Evolutionary conservation across 2,329 filamentous ascomycete species (phyloP).

Genomic region (Colletotrichum spaethianum): DNA sequence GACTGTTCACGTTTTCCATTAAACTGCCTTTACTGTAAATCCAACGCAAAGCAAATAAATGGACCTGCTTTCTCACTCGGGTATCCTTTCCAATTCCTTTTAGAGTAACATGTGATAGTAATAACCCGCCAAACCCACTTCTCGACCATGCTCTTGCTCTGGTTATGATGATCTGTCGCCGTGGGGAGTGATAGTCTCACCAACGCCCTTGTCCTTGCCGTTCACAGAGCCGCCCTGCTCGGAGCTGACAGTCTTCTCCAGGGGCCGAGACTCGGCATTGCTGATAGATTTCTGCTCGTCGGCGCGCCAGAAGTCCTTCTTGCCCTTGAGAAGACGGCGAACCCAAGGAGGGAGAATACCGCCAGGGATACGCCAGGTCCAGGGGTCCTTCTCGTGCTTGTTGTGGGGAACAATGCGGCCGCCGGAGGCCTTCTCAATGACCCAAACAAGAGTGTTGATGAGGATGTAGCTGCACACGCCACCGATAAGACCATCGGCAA

Average conservation of each 20-base stretch:
- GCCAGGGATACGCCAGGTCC: slow-evolving; percentile 83
- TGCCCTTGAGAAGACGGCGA: slow-evolving; percentile 72
- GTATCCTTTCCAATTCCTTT: slow-evolving; percentile 2
- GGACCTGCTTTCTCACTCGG: background rate
- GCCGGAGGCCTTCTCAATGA: slow-evolving; percentile 75
- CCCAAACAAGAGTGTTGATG: slow-evolving; percentile 80
- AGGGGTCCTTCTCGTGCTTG: slow-evolving; percentile 82
- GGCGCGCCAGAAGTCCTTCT: slow-evolving; percentile 80
- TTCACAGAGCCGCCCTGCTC: slow-evolving; percentile 37
- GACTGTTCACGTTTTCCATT: slow-evolving; percentile 1
- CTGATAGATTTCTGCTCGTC: slow-evolving; percentile 47
- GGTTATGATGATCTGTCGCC: slow-evolving; percentile 17
- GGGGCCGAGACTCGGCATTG: slow-evolving; percentile 33
- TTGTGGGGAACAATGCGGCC: slow-evolving; percentile 82
- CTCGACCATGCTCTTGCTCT: background rate
- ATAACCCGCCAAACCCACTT: background rate
- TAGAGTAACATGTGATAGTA: background rate
- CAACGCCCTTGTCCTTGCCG: slow-evolving; percentile 36
- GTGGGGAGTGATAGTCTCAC: slow-evolving; percentile 35
- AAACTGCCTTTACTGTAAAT: slow-evolving; percentile 13
- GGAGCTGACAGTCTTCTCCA: slow-evolving; percentile 44
- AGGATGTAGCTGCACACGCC: slow-evolving; percentile 83
- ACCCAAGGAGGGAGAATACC: slow-evolving; percentile 84
- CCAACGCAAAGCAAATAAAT: slow-evolving; percentile 2
- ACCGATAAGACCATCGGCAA: slow-evolving; percentile 87